Evolutionary conservation across 2,329 filamentous ascomycete species (phyloP).

Genomic region (Stachybotrys echinatus): DNA sequence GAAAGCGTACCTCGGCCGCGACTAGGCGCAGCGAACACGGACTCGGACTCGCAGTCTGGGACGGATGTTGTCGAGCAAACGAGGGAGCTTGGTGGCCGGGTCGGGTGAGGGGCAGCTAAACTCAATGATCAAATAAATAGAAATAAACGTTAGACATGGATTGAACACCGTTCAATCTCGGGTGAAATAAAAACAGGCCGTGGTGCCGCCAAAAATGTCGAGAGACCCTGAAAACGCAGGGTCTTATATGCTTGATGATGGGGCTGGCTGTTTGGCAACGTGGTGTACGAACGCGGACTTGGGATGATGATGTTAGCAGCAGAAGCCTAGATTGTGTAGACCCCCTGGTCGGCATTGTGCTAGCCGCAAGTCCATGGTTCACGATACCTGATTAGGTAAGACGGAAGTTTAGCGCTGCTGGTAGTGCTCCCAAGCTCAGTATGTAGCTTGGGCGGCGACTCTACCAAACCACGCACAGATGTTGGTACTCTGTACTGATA

Average conservation of each 20-base stretch:
- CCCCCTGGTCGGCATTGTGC: neutral
- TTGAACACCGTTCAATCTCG: neutral
- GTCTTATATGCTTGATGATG: too few relatives aligned
- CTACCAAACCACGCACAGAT: too few relatives aligned
- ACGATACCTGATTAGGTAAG: too few relatives aligned
- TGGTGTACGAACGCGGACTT: neutral
- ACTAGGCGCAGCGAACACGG: neutral
- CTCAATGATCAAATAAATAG: neutral
- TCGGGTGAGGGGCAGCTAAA: neutral
- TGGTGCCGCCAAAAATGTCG: too few relatives aligned
- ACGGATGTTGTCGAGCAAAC: neutral
- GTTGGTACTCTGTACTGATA: too few relatives aligned
- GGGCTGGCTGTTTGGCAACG: too few relatives aligned
- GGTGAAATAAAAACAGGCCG: neutral
- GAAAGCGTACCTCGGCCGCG: neutral
- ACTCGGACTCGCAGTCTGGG: neutral
- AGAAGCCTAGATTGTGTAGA: conserved; percentile 1
- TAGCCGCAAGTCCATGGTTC: too few relatives aligned
- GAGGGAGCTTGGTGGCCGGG: neutral
- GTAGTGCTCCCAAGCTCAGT: too few relatives aligned
- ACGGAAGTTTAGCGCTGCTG: too few relatives aligned
- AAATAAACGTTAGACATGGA: neutral
- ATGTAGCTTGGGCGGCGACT: too few relatives aligned
- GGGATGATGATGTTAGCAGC: conserved; percentile 1
- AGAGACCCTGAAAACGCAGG: too few relatives aligned